Evolutionary conservation across 495 filamentous ascomycete species (phyloP).

Genomic region (Penicillium steckii): DNA sequence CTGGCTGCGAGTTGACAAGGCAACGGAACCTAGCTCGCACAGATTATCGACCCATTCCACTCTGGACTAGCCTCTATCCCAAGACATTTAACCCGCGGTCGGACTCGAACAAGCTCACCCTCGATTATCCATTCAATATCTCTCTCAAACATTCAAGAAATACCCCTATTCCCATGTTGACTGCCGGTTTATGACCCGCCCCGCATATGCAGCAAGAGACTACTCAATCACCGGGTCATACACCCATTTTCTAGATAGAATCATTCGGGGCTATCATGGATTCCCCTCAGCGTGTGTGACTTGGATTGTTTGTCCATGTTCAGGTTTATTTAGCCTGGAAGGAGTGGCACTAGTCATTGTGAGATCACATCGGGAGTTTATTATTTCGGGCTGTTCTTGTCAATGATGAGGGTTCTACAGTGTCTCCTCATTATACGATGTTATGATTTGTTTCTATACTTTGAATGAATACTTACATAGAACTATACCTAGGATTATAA

Average conservation of each 20-base stretch:
- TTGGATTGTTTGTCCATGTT: conserved; percentile 17
- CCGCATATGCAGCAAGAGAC: conserved; percentile 14
- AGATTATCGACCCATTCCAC: conserved; percentile 3
- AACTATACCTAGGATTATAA: too few species aligned
- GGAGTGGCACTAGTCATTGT: not conserved
- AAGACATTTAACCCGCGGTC: not conserved
- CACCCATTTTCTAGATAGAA: too few species aligned
- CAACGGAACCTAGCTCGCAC: not conserved
- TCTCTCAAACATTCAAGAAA: too few species aligned
- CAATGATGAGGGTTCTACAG: not conserved
- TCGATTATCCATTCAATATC: not conserved
- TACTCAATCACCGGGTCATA: conserved; percentile 1
- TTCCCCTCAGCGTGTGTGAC: conserved; percentile 10
- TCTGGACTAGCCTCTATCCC: conserved; percentile 1
- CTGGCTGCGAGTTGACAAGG: not conserved
- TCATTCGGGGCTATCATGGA: not conserved
- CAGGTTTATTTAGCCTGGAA: conserved; percentile 12
- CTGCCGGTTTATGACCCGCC: not conserved
- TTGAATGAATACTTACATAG: not conserved
- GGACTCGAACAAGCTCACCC: too few species aligned
- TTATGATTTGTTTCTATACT: not conserved
- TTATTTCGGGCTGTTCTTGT: not conserved
- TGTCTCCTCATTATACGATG: not conserved
- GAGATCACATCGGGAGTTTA: not conserved
- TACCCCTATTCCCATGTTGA: too few species aligned